A percentile compares a stretch with the other conserved stretches of the same genome.
Evolutionary conservation across 331 rosid genomes (phyloP).

Genomic region (Stylosanthes scabra): DNA sequence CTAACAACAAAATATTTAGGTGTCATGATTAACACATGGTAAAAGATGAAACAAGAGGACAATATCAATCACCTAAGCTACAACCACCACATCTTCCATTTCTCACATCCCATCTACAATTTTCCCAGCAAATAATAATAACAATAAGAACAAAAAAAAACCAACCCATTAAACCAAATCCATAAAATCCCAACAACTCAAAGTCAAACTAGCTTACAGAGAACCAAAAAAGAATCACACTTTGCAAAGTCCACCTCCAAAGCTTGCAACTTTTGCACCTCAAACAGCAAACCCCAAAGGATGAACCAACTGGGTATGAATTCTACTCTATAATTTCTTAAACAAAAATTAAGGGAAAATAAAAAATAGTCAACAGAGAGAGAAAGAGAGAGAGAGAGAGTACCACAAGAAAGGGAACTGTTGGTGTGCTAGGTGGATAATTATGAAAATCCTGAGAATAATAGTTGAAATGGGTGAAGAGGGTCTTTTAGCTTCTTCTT

Average conservation of each 20-base stretch:
- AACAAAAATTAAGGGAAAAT: not conserved
- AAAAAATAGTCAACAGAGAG: not conserved
- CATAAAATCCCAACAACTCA: conserved; percentile 28
- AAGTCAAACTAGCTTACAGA: conserved; percentile 17
- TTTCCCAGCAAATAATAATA: not conserved
- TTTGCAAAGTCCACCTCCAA: conserved; percentile 27
- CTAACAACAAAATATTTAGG: conserved; percentile 1
- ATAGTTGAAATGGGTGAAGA: not conserved
- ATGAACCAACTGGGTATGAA: conserved; percentile 17
- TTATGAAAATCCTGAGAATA: conserved; percentile 12
- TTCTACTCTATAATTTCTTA: not conserved
- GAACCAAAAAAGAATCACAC: conserved; percentile 23
- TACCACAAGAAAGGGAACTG: conserved; percentile 51
- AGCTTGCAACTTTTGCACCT: conserved; percentile 30
- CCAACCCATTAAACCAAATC: conserved; percentile 30
- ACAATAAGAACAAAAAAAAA: not conserved
- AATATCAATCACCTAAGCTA: conserved; percentile 14
- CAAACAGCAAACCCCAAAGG: conserved; percentile 38
- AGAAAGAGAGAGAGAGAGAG: conserved; percentile 28
- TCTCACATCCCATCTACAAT: conserved; percentile 18
- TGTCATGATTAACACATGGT: conserved; percentile 1
- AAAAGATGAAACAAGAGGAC: conserved; percentile 17
- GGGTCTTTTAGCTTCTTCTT: not conserved
- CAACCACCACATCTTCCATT: conserved; percentile 28
- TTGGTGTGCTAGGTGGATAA: conserved; percentile 43